Percentiles rank a stretch among this genome's conserved stretches.
These are phyloP conservation scores for Melampsora occidentalis DNA, from an alignment of 1,284 basidiomycete genomes.

Conservation along the genomic window DNA sequence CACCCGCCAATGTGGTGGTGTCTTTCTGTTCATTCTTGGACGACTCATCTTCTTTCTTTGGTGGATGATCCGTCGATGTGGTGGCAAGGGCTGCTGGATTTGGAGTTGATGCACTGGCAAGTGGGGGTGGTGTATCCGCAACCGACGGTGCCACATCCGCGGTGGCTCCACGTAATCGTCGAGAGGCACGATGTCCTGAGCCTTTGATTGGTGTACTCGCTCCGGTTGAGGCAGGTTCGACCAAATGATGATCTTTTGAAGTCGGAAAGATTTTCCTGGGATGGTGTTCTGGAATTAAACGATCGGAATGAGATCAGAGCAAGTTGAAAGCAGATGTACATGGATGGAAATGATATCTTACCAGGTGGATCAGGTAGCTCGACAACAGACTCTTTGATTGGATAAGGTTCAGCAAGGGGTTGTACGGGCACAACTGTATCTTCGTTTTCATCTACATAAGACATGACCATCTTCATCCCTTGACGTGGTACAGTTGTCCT, in stretches of 20 bases:
- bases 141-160: slow-evolving; percentile 20
- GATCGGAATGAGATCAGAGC: slow-evolving; percentile 10
- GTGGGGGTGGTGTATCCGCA: slow-evolving; percentile 24
- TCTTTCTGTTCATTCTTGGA: background rate
- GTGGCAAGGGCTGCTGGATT: background rate
- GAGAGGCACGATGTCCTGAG: slow-evolving; percentile 30
- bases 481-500: slow-evolving; percentile 61
- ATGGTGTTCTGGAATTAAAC: background rate
- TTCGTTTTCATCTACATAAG: slow-evolving; percentile 46
- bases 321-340: slow-evolving; percentile 8
- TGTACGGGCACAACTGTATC: slow-evolving; percentile 55
- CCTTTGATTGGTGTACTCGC: slow-evolving; percentile 34
- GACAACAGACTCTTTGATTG: slow-evolving; percentile 60
- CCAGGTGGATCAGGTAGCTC: slow-evolving; percentile 81
- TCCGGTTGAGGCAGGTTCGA: background rate
- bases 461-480: slow-evolving; percentile 61
- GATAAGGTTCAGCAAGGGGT: slow-evolving; percentile 64
- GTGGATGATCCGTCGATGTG: background rate
- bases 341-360: slow-evolving; percentile 56
- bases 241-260: background rate
- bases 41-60: background rate
- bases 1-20: background rate
- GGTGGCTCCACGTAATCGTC: slow-evolving; percentile 40
- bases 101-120: background rate
- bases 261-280: background rate